These are phyloP conservation scores for Entomophthora muscae DNA, from an alignment of 371 early-diverging fungal species.

Conservation along the genomic window DNA sequence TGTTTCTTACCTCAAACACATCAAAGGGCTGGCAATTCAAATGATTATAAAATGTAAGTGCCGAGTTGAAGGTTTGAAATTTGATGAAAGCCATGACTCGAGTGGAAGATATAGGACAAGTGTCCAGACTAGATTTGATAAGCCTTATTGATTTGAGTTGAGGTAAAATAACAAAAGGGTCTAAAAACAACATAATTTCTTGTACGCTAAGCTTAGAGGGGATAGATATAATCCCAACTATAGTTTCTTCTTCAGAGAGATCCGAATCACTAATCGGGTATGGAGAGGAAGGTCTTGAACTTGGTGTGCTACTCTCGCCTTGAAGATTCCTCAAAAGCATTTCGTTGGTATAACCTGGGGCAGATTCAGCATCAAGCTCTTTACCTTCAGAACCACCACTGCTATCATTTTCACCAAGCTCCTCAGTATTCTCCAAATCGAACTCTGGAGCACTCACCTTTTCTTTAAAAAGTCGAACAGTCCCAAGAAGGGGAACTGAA, in stretches of 20 bases:
- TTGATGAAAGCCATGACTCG: slow-evolving; percentile 43
- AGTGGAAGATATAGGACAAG: background rate
- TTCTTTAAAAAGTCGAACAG: background rate
- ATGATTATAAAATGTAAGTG: slow-evolving; percentile 43
- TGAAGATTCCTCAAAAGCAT: background rate
- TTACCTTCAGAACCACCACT: background rate
- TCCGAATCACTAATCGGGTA: background rate
- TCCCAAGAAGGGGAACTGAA: background rate
- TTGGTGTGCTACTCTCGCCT: background rate
- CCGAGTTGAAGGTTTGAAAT: slow-evolving; percentile 33
- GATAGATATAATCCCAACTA: background rate
- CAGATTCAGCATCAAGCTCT: background rate
- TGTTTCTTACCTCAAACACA: slow-evolving; percentile 47
- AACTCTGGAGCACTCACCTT: background rate
- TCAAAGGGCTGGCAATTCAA: slow-evolving; percentile 70
- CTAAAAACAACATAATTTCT: background rate
- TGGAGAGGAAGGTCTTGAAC: background rate
- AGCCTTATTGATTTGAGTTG: background rate
- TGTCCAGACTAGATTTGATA: background rate
- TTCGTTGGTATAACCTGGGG: background rate
- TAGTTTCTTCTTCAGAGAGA: background rate
- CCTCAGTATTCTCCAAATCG: background rate
- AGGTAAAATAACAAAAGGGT: background rate
- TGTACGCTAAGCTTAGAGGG: background rate
- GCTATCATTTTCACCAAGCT: background rate